Base-by-base conservation (phyloP, 305 asterid species). In the Euphrasia arctica region DNA sequence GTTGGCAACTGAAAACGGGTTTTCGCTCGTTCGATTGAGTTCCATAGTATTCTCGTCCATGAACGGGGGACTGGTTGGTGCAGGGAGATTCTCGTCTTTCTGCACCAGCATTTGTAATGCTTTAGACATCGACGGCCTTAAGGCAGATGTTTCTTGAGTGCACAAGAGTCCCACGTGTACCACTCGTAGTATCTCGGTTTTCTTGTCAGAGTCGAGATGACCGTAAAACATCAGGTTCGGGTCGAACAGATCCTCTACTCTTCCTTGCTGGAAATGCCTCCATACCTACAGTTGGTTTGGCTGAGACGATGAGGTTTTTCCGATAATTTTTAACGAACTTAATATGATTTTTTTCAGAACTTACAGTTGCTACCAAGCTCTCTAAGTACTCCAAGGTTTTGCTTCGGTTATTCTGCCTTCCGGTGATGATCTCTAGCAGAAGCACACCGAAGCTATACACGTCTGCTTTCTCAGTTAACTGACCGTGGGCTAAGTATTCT, bases 381-480 rank as follows among this genome's bases (percentile, higher is more conserved):
- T 82, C 84, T 0, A 84, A 56, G 67, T 85, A 82, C 69, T 82
- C 90, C 0, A 84, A 29, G 9, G 69, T 63, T 62, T 81, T 87
- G 71, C 88, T 82, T 72, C 81, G 67, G 78, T 88, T 88, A 36
- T 88, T 90, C 74, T 78, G 86, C 55, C 85, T 75, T n/a, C 89
- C 95, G 0, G 87, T 63, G 8, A 79, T 85, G 9, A 90, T 86
- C 66, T 90, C 97, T 60, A 88, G 70, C 65, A 87, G 62, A 55
- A 90, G 92, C 68, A 90, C 93, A n/a, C 97, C 97, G 25, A 83
- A 88, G 70, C 96, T 88, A 66, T 85, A 84, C 27, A 90, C 96
- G 47, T 87, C 95, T 39, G 74, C 96, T 42, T 90, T 90, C 9
- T 88, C 97, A 1, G 91, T 85, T 59, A 90, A 76, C 73, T 80